Conservation (phyloP, 345 rosid species). For the Firmiana major region DNA sequence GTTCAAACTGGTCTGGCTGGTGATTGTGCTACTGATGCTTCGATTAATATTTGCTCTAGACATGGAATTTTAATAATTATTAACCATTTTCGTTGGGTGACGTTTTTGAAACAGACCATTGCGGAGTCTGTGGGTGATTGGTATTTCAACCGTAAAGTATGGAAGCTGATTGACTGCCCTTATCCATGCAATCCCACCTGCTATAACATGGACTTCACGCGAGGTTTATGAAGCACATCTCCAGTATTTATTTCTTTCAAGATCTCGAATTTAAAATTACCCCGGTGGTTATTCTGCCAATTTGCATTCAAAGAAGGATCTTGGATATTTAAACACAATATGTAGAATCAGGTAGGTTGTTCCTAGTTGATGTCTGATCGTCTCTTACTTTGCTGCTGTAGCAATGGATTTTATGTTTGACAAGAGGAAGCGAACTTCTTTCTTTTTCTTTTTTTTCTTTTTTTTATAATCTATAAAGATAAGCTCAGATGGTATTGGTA, state of each 20-base stretch:
- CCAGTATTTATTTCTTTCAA: not conserved
- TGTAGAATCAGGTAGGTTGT: not conserved
- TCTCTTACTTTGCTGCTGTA: not conserved
- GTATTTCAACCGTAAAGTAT: conserved; percentile 58
- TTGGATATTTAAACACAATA: not conserved
- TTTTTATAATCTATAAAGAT: too few species aligned
- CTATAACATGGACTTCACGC: conserved; percentile 52
- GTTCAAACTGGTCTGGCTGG: not conserved
- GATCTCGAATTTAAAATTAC: not conserved
- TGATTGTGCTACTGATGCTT: not conserved
- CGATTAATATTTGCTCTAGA: not conserved
- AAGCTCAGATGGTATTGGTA: too few species aligned
- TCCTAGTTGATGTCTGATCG: not conserved
- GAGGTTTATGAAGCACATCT: conserved; percentile 17
- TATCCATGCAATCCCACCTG: conserved; percentile 92
- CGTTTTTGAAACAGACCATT: conserved; percentile 52
- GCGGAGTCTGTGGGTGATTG: conserved; percentile 88
- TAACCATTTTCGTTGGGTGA: not conserved
- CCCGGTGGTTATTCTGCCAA: not conserved
- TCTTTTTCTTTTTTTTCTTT: too few species aligned
- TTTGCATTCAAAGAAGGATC: not conserved
- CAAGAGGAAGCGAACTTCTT: not conserved
- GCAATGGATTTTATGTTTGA: not conserved
- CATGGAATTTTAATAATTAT: conserved; percentile 5
- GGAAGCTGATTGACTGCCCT: conserved; percentile 75